Evolutionary conservation across 495 filamentous ascomycete genomes (phyloP), one percentile per base, ranked within the genome.

Genomic region (Trichoderma orchidacearum): DNA sequence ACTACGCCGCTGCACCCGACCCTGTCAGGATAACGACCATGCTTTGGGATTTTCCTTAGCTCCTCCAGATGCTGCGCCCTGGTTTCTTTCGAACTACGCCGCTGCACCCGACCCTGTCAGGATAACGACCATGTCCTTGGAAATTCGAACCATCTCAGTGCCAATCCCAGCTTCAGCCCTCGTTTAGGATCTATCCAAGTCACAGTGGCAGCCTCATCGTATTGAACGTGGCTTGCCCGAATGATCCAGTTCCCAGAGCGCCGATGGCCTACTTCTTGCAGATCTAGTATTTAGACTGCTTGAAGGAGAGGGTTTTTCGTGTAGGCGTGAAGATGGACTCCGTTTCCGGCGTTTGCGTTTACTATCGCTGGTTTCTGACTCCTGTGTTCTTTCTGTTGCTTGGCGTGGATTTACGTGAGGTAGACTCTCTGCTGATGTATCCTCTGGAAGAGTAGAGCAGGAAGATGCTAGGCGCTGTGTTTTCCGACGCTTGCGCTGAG

Each of bases 11-110:
- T 48, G 41, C 41, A 48, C 41, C 41, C 41, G 27, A 27, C 41
- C 41, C 41, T 48, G 41, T 13, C 41, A 48, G 41, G 41, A 48
- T 48, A 48, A 48, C 41, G 41, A 48, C 41, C 41, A 48, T 48
- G 41, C 27, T 48, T 23, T 27, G 41, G n/a, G n/a, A n/a, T n/a
- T n/a, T n/a, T n/a, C n/a, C n/a, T n/a, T n/a, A n/a, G n/a, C 21
- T 48, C 41, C 9, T 6, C 27, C 21, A 17, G 41, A 48, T 23
- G 18, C 18, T 13, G 21, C 7, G 41, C 15, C 41, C 11, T 12
- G 11, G 41, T 48, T 48, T 48, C 41, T 48, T 17, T 35, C 21
- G 41, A 27, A 2, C 41, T 48, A 48, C n/a, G 27, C 21, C 41
- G 41, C 41, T 48, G 41, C 41, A 48, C 41, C 41, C 41, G 27